Evolutionary conservation across 345 rosid species (phyloP).

Genomic region (Ailanthus altissimus): DNA sequence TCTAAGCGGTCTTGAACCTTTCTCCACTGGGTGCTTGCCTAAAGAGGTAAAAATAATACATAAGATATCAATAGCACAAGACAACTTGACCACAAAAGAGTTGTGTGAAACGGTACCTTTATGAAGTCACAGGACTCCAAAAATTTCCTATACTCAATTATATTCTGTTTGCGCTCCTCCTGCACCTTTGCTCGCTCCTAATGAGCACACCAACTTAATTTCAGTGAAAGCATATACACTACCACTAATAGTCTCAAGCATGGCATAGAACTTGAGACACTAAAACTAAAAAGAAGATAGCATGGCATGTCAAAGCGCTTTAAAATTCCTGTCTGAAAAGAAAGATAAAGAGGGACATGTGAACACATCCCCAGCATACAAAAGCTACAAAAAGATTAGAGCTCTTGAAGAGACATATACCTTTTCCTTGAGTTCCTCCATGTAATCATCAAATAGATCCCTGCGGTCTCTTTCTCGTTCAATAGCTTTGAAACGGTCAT

Average conservation of each 20-base stretch:
- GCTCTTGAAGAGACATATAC: slow-evolving; percentile 36
- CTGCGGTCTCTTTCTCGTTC: slow-evolving; percentile 91
- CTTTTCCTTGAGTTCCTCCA: slow-evolving; percentile 70
- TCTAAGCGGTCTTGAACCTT: slow-evolving; percentile 93
- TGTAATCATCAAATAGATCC: slow-evolving; percentile 72
- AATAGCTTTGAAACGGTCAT: slow-evolving; percentile 81
- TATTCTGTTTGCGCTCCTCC: slow-evolving; percentile 76
- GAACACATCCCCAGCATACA: background rate
- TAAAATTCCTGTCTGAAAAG: slow-evolving; percentile 5
- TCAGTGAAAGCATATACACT: slow-evolving; percentile 12
- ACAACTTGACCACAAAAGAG: slow-evolving; percentile 11
- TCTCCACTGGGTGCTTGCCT: slow-evolving; percentile 97
- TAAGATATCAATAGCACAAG: slow-evolving; percentile 21
- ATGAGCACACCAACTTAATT: slow-evolving; percentile 30
- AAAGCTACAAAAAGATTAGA: slow-evolving; percentile 2
- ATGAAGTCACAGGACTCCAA: slow-evolving; percentile 91
- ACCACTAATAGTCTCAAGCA: background rate
- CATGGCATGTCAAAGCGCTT: background rate
- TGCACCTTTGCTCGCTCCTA: slow-evolving; percentile 73
- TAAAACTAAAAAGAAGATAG: background rate
- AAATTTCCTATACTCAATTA: slow-evolving; percentile 69
- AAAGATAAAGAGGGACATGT: background rate
- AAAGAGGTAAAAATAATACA: slow-evolving; percentile 16
- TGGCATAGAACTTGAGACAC: background rate
- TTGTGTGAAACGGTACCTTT: slow-evolving; percentile 50